Evolutionary conservation across 1,284 basidiomycete genomes (phyloP), one percentile per base, ranked within the genome.

Genomic region (Flammula alnicola): DNA sequence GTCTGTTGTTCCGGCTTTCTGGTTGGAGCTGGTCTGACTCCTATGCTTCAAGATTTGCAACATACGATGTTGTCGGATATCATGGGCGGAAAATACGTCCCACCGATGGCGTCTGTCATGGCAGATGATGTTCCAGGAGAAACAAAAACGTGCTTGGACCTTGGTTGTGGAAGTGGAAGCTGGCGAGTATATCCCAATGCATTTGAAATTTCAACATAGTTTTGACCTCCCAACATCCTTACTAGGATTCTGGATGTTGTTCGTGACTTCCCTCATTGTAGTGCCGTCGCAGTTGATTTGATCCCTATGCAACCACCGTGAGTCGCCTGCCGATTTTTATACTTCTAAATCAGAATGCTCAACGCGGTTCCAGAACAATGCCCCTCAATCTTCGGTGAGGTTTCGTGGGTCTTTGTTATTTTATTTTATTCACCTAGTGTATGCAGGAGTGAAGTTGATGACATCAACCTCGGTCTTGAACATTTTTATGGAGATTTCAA

Each of bases 401-500:
- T 55, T 49, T 25, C 23, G 23, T 6, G 10, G 6, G 22, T 30
- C 4, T 40, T 40, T 32, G 29, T 46, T 5, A 30, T 39, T 38
- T 48, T 40, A 41, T 20, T 25, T 41, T 29, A 26, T 27, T 25
- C 27, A 36, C 37, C 27, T 19, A 10, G 26, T 32, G 9, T 42
- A 26, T 23, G 10, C 60, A 88, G 88, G 71, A 87, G 83, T 59
- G 88, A 91, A 67, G 79, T 91, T 5, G 89, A 91, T 65, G 88
- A 91, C 65, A 82, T 91, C 61, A 91, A 91, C 67, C 79, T 91
- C 14, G 88, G 88, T 2, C 73, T 91, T 10, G 84, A 88, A 57
- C 89, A 91, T 66, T 91, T 85, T 62, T 88, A 84, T 59, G 83
- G 82, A 5, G 76, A 83, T 44, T 91, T 90, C 67, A 79, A 91